These are phyloP conservation scores for Hysterangium stoloniferum DNA, from an alignment of 768 basidiomycete genomes.

Conservation along the genomic window DNA sequence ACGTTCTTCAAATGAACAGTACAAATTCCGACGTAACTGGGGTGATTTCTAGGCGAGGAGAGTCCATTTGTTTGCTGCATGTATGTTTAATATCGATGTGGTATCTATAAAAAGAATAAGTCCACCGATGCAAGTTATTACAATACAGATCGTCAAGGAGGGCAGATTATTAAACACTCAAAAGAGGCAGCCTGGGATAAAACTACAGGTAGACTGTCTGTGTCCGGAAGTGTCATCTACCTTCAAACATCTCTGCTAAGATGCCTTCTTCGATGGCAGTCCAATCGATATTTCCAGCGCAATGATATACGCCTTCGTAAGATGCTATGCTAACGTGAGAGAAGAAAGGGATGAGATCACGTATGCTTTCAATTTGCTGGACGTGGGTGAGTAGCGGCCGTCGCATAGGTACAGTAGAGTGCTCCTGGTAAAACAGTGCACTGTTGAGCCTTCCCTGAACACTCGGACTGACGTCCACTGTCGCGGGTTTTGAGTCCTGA, in stretches of 20 bases:
- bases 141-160: too few species aligned
- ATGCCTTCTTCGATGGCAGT: slow-evolving; percentile 76
- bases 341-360: slow-evolving; percentile 87
- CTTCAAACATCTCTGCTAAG: slow-evolving; percentile 84
- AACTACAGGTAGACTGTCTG: not conserved
- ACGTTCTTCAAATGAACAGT: slow-evolving; percentile 44
- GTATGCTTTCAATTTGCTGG: slow-evolving; percentile 74
- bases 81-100: slow-evolving; percentile 1
- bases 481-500: slow-evolving; percentile 4
- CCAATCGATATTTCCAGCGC: slow-evolving; percentile 81
- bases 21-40: slow-evolving; percentile 85
- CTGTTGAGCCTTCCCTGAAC: slow-evolving; percentile 6
- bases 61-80: slow-evolving; percentile 2
- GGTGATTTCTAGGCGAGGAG: slow-evolving; percentile 69
- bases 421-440: slow-evolving; percentile 9
- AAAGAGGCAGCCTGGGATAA: too few species aligned
- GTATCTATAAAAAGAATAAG: not conserved
- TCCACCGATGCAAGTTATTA: too few species aligned
- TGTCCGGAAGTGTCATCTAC: not conserved
- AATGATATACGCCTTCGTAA: slow-evolving; percentile 83
- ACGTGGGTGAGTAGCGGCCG: slow-evolving; percentile 63
- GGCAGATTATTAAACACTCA: too few species aligned
- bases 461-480: not conserved
- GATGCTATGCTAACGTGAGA: slow-evolving; percentile 79
- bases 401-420: slow-evolving; percentile 42